Evolutionary conservation across 176 grass and related monocot genomes (phyloP), one percentile per base, ranked within the genome.

Genomic region (Aegilops umbellulata): DNA sequence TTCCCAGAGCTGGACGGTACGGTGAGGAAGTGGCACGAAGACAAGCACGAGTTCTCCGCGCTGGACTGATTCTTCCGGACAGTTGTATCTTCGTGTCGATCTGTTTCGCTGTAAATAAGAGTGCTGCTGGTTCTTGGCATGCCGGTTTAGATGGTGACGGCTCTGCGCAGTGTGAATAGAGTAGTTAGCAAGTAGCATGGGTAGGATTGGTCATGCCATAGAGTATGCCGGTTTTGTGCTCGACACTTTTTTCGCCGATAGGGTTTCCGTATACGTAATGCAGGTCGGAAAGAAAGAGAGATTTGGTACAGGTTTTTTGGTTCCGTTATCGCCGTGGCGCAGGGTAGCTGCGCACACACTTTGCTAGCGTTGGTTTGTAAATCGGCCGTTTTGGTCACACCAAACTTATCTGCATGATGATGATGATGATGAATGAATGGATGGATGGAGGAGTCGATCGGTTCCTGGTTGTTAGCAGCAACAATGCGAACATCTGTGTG

Each of bases 1-100:
- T 99, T 99, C 67, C 97, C 97, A n/a, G 97, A 99, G 83, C 74
- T 99, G 69, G 90, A 95, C 80, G 90, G 26, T 61, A 80, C 87
- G 49, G 73, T 99, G 60, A 91, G 80, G 77, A 88, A 90, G 72
- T 91, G 85, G 85, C 97, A 97, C 67, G 83, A 97, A 91, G 86
- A 94, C 7, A 94, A 80, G 72, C 61, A 94, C 11, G 60, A 87
- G 74, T 75, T 95, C 8, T 6, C 41, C 2, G 0, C 69, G 19
- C 8, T 82, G 60, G 51, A 65, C 77, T 88, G 25, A 78, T 30
- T 55, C 26, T 26, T 34, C 27, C 30, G 0, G 77, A 10, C 39
- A 38, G 32, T 4, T 6, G 42, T 27, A 8, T 27, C 27, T 83
- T 80, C 19, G 46, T 53, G 47, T 34, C 19, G 53, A 77, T 35